Base-by-base conservation (phyloP, 2,329 filamentous ascomycete genomes). In the Saccharata proteae region DNA sequence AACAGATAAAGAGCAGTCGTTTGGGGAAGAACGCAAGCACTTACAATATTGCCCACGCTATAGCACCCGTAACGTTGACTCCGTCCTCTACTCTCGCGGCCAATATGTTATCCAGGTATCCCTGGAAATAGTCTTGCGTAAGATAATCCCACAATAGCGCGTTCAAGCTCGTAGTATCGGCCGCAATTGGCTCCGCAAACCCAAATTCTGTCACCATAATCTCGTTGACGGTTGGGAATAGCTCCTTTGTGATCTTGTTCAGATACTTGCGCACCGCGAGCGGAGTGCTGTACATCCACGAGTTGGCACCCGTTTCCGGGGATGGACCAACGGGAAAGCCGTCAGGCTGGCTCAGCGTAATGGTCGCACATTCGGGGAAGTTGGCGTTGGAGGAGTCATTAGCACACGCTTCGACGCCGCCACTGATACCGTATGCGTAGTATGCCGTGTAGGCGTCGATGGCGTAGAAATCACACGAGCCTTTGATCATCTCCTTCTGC, bases 261-360 rank as follows among this genome's bases (percentile, higher is more conserved):
- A 65, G 42, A 44, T 57, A 61, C 13, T 49, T 46, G 10, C 60
- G 48, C 12, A 65, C 49, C 1, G 52, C 55, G 2, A 42, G 36
- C 0, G 60, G 59, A 0, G 59, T 57, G 21, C 41, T 49, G 41
- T 52, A 55, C 9, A 65, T 43, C 61, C 61, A 64, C 19, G 35
- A 46, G n/a, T n/a, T n/a, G 28, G 57, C 57, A 7, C 48, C 51
- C 5, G 50, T 44, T 32, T 64, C 61, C 1, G 52, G 59, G 0
- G 59, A 44, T 3, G 62, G 64, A 1, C 59, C 61, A 8, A 60
- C 43, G 2, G 59, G 59, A 38, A 67, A 67, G 4, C 58, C 58
- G 34, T 57, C 53, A 1, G 59, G 46, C 0, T 48, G 52, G 1
- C 47, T 35, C 4, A 44, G 48, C 6, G 41, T 38, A 3, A 47